Percentiles rank a stretch among this genome's conserved stretches.
phyloP scores from a whole-genome alignment of 2,329 filamentous ascomycete species.

The Biscogniauxia sp. region DNA sequence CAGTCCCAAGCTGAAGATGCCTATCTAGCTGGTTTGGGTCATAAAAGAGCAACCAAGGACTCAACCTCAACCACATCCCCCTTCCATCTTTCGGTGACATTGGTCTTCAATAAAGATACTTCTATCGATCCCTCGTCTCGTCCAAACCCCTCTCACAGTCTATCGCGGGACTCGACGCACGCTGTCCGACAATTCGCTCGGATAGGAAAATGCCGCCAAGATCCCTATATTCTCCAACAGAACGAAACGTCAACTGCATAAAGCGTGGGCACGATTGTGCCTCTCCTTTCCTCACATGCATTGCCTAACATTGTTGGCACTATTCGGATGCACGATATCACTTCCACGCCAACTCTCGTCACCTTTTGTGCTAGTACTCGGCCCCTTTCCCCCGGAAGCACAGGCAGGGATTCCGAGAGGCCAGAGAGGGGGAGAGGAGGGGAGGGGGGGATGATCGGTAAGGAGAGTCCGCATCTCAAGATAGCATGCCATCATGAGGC shows the following conservation, averaged over 20 bases:
- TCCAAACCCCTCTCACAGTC: slow-evolving; percentile 38
- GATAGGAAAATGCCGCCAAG: slow-evolving; percentile 43
- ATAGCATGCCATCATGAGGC: slow-evolving; percentile 29
- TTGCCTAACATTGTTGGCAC: slow-evolving; percentile 17
- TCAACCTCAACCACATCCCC: not conserved
- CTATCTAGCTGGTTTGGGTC: not conserved
- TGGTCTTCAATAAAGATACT: slow-evolving; percentile 18
- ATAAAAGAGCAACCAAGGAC: not conserved
- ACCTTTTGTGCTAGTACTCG: slow-evolving; percentile 12
- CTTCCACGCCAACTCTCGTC: slow-evolving; percentile 16
- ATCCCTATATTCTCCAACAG: slow-evolving; percentile 44
- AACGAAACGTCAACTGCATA: slow-evolving; percentile 40
- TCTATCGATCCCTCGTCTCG: slow-evolving; percentile 33
- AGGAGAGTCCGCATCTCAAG: slow-evolving; percentile 24
- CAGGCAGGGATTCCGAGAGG: slow-evolving; percentile 23
- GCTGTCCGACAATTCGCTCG: slow-evolving; percentile 39
- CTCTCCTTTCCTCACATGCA: slow-evolving; percentile 25
- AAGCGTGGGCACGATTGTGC: slow-evolving; percentile 40
- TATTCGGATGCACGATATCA: slow-evolving; percentile 10
- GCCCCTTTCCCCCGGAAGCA: slow-evolving; percentile 19
- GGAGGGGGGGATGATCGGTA: slow-evolving; percentile 14
- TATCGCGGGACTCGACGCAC: slow-evolving; percentile 42
- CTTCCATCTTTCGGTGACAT: not conserved
- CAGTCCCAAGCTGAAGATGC: not conserved
- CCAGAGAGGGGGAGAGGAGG: slow-evolving; percentile 13